These are phyloP conservation scores for Calycina herbarum DNA, from an alignment of 2,329 filamentous ascomycete species.

Conservation along the genomic window DNA sequence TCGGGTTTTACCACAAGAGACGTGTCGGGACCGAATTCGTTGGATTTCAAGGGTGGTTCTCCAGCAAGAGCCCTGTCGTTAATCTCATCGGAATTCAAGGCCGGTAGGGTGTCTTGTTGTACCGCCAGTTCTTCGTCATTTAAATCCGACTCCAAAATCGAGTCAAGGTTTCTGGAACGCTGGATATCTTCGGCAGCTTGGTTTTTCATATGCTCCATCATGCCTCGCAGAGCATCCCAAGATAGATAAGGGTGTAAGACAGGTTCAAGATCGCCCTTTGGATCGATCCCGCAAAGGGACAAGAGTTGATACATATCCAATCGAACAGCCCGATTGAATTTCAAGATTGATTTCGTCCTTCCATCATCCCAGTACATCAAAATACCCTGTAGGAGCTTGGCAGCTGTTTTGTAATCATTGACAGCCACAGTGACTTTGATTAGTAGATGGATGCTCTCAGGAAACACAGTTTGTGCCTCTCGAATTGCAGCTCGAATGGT, in stretches of 20 bases:
- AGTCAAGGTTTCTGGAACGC: neutral
- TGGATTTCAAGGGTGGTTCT: neutral
- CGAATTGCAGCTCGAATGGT: constrained; percentile 32
- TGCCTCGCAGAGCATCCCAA: constrained; percentile 19
- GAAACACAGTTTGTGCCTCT: constrained; percentile 28
- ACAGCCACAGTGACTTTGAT: constrained; percentile 26
- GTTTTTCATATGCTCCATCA: constrained; percentile 24
- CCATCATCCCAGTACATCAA: constrained; percentile 26
- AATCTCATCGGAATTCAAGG: too few relatives aligned
- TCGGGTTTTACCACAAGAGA: neutral
- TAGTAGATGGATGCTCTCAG: constrained; percentile 25
- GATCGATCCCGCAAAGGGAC: constrained; percentile 29
- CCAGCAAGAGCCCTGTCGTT: too few relatives aligned
- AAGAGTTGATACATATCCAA: constrained; percentile 28
- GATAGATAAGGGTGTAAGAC: constrained; percentile 18
- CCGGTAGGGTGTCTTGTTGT: too few relatives aligned
- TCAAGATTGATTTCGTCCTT: constrained; percentile 9
- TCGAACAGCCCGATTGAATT: constrained; percentile 23
- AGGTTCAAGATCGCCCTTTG: constrained; percentile 10
- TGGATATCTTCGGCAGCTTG: neutral
- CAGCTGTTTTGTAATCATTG: constrained; percentile 28
- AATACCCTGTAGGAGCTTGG: constrained; percentile 28
- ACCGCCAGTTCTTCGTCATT: neutral
- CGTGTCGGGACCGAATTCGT: neutral
- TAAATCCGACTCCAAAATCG: neutral